Conservation (phyloP, 2,329 filamentous ascomycete species). For the Botrytis porri region DNA sequence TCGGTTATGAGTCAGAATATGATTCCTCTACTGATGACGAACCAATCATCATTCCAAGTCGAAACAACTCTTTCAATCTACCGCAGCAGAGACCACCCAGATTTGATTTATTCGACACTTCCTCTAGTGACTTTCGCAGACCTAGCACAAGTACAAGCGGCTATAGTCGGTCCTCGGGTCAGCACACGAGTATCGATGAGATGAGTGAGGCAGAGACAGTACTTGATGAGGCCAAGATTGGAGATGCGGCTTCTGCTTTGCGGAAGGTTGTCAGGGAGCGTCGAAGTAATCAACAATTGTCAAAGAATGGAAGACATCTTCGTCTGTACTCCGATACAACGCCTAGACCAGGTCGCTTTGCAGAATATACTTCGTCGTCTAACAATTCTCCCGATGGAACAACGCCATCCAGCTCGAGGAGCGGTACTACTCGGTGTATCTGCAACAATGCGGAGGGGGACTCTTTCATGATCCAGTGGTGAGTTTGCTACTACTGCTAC, state of each 20-base stretch:
- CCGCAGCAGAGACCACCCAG: constrained; percentile 30
- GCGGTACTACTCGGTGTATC: constrained; percentile 51
- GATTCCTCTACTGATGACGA: constrained; percentile 62
- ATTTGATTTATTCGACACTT: constrained; percentile 30
- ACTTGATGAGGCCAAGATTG: constrained; percentile 46
- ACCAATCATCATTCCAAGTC: constrained; percentile 62
- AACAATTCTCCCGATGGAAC: constrained; percentile 50
- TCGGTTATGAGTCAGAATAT: constrained; percentile 45
- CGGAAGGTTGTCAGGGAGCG: constrained; percentile 47
- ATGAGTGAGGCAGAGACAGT: constrained; percentile 61
- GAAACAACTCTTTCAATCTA: constrained; percentile 52
- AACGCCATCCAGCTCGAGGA: constrained; percentile 43
- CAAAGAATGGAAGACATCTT: constrained; percentile 29
- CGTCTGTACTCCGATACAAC: constrained; percentile 26
- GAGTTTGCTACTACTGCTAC: constrained; percentile 33
- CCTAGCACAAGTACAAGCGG: constrained; percentile 30
- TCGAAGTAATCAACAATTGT: constrained; percentile 30
- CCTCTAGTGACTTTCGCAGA: constrained; percentile 24
- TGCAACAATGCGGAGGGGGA: constrained; percentile 47
- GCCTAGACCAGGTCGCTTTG: constrained; percentile 28
- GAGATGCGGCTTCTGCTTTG: constrained; percentile 60
- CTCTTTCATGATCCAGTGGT: constrained; percentile 64
- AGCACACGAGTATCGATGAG: constrained; percentile 29
- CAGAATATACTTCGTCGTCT: constrained; percentile 39
- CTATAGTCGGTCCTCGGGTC: constrained; percentile 36